phyloP scores from a whole-genome alignment of 345 rosid genomes.

The Aquilaria malaccensis region DNA sequence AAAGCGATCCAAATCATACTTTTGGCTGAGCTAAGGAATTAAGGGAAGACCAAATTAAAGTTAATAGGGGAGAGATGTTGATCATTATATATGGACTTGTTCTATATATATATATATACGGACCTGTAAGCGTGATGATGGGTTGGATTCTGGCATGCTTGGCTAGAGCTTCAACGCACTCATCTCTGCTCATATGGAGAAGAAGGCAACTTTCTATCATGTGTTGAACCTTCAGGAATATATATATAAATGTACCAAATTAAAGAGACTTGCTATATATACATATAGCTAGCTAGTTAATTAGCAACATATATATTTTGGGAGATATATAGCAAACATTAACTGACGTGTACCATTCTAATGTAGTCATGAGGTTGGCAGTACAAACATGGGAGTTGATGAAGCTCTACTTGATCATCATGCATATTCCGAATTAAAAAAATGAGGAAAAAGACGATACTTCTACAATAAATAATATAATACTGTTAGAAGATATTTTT shows the following conservation, averaged over 20 bases:
- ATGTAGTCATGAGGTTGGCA: conserved; percentile 45
- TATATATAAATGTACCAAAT: neutral
- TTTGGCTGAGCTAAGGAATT: no score
- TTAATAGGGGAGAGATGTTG: neutral
- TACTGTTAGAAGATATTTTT: conserved; percentile 5
- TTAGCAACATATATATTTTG: conserved; percentile 2
- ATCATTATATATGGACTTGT: neutral
- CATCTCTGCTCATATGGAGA: conserved; percentile 40
- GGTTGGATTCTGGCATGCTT: conserved; percentile 39
- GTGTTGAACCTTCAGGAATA: conserved; percentile 34
- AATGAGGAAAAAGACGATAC: neutral
- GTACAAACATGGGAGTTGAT: conserved; percentile 31
- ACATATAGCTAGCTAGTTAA: neutral
- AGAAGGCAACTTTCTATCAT: conserved; percentile 49
- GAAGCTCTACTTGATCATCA: conserved; percentile 14
- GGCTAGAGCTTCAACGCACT: conserved; percentile 32
- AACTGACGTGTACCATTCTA: conserved; percentile 30
- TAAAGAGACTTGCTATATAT: no score
- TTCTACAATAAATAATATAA: no score
- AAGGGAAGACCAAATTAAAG: no score
- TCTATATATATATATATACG: no score
- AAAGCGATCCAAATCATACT: no score
- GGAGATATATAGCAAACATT: conserved; percentile 1
- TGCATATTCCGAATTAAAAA: conserved; percentile 9
- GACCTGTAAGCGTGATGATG: conserved; percentile 33